A percentile compares a stretch with the other conserved stretches of the same genome.
Evolutionary conservation across 2,329 filamentous ascomycete genomes (phyloP).

Genomic region (Clonostachys rhizophaga): DNA sequence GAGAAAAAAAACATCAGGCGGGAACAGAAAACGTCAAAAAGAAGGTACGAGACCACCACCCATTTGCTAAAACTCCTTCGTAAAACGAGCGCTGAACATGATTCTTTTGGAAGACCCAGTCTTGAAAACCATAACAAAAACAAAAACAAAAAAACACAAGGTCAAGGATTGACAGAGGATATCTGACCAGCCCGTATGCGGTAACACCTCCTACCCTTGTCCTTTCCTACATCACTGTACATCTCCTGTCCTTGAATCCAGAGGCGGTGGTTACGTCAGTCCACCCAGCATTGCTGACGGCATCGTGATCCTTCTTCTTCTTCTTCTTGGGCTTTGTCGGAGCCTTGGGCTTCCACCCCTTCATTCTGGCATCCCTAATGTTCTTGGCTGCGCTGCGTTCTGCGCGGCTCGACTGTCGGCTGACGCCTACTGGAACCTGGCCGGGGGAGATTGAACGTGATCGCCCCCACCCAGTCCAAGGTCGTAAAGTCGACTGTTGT

Average conservation of each 20-base stretch:
- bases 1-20: too few species aligned
- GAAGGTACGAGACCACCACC: too few species aligned
- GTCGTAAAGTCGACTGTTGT: conserved; percentile 5
- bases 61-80: too few species aligned
- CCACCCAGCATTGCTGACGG: conserved; percentile 42
- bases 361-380: conserved; percentile 53
- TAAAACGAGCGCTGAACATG: too few species aligned
- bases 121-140: not conserved
- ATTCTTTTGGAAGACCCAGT: too few species aligned
- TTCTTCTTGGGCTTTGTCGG: conserved; percentile 21
- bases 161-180: not conserved
- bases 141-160: not conserved
- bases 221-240: conserved; percentile 9
- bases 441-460: conserved; percentile 21
- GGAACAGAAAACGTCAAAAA: too few species aligned
- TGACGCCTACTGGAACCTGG: conserved; percentile 26
- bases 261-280: conserved; percentile 39
- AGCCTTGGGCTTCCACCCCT: conserved; percentile 44
- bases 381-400: conserved; percentile 59
- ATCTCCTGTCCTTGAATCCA: conserved; percentile 27
- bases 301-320: conserved; percentile 28
- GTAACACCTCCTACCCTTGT: conserved; percentile 6
- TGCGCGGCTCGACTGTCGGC: conserved; percentile 47
- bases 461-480: conserved; percentile 26
- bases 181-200: conserved; percentile 11